phyloP scores from a whole-genome alignment of 768 basidiomycete genomes.

The Leccinum rimulosum region DNA sequence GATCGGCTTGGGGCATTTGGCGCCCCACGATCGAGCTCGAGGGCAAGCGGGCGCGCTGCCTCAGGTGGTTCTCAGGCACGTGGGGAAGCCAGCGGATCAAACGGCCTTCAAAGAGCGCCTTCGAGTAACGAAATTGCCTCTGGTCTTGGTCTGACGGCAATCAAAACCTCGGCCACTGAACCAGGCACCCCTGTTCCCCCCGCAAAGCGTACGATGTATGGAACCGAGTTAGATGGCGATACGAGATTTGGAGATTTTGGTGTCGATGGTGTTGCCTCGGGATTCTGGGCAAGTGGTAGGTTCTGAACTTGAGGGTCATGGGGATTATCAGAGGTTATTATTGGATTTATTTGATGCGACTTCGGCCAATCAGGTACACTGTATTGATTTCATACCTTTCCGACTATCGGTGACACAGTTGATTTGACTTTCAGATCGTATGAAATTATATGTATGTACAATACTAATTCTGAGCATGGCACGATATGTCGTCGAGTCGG shows the following conservation, averaged over 20 bases:
- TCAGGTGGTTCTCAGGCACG: slow-evolving; percentile 27
- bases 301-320: slow-evolving; percentile 29
- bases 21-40: slow-evolving; percentile 39
- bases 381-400: slow-evolving; percentile 5
- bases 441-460: slow-evolving; percentile 25
- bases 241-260: slow-evolving; percentile 87
- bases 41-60: slow-evolving; percentile 29
- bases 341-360: slow-evolving; percentile 6
- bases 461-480: slow-evolving; percentile 12
- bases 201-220: slow-evolving; percentile 75
- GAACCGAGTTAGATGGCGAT: slow-evolving; percentile 77
- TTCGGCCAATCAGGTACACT: slow-evolving; percentile 9
- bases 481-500: background rate
- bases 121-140: slow-evolving; percentile 49
- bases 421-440: slow-evolving; percentile 13
- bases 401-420: background rate
- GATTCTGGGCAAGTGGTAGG: slow-evolving; percentile 60
- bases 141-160: slow-evolving; percentile 41
- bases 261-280: slow-evolving; percentile 70
- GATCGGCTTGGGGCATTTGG: slow-evolving; percentile 30
- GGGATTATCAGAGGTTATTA: background rate
- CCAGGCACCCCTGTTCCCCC: slow-evolving; percentile 41
- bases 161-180: slow-evolving; percentile 40
- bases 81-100: slow-evolving; percentile 27
- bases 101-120: slow-evolving; percentile 29